These are phyloP conservation scores for Sindora glabra DNA, from an alignment of 306 rosid species.

Conservation along the genomic window DNA sequence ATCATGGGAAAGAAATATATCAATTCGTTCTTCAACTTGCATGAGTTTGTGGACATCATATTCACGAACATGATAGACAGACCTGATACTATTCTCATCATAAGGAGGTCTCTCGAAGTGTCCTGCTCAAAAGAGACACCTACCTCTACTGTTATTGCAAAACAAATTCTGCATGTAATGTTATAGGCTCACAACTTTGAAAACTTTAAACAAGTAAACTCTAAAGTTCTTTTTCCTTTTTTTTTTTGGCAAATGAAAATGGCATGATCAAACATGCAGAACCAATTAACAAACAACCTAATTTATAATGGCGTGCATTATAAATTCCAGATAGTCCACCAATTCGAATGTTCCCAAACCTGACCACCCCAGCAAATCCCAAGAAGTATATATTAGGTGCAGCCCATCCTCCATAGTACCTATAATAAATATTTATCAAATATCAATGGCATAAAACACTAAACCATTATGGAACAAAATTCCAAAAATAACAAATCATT, in stretches of 20 bases:
- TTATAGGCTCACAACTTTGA: not conserved
- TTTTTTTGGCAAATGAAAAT: too few species aligned
- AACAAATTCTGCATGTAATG: not conserved
- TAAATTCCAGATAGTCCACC: constrained; percentile 96
- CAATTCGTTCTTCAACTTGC: constrained; percentile 76
- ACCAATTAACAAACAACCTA: constrained; percentile 46
- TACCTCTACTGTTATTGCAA: not conserved
- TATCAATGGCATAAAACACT: not conserved
- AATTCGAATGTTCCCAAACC: constrained; percentile 83
- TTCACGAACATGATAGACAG: constrained; percentile 87
- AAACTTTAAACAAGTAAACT: too few species aligned
- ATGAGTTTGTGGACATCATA: constrained; percentile 72
- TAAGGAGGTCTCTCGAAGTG: constrained; percentile 95
- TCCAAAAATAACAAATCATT: too few species aligned
- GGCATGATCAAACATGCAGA: not conserved
- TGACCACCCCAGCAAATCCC: constrained; percentile 86
- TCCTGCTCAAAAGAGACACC: constrained; percentile 44
- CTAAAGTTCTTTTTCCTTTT: too few species aligned
- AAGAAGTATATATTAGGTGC: constrained; percentile 91
- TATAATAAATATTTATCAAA: constrained; percentile 12
- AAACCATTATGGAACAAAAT: not conserved
- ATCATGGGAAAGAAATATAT: constrained; percentile 90
- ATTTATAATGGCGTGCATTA: constrained; percentile 49
- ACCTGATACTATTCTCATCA: constrained; percentile 52
- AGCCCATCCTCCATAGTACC: constrained; percentile 96